Conservation (phyloP, 129 eudicot genomes). For the Dittrichia graveolens region DNA sequence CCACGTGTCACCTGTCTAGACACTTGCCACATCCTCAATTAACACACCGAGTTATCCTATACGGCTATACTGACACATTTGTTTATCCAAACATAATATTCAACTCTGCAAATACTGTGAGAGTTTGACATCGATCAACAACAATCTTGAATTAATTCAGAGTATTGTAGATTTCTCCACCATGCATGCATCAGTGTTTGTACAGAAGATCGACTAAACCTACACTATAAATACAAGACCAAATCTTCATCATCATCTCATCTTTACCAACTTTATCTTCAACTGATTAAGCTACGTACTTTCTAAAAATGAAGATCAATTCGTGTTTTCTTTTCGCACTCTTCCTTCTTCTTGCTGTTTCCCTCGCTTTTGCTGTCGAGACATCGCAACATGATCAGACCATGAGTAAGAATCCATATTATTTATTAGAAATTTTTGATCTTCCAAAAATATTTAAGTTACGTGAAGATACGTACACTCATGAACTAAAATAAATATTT, state of each 20-base stretch:
- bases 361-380: conserved; percentile 21
- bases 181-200: neutral
- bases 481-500: neutral
- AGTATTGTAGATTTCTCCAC: neutral
- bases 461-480: too few relatives aligned
- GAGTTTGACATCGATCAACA: neutral
- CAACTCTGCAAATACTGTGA: too few relatives aligned
- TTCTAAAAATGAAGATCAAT: conserved; percentile 29
- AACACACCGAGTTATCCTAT: conserved; percentile 5
- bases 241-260: neutral
- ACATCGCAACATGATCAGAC: conserved; percentile 14
- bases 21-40: conserved; percentile 22
- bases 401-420: conserved; percentile 2
- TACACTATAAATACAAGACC: conserved; percentile 25
- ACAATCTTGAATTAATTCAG: neutral
- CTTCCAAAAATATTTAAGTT: neutral
- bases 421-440: too few relatives aligned
- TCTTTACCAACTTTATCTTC: neutral
- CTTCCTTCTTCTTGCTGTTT: conserved; percentile 20
- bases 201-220: too few relatives aligned
- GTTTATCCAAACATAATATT: too few relatives aligned
- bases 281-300: neutral
- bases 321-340: conserved; percentile 26
- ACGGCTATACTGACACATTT: neutral
- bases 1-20: conserved; percentile 23